Conservation (phyloP, 164 flowering plant species). For the Aristolochia fimbriata region DNA sequence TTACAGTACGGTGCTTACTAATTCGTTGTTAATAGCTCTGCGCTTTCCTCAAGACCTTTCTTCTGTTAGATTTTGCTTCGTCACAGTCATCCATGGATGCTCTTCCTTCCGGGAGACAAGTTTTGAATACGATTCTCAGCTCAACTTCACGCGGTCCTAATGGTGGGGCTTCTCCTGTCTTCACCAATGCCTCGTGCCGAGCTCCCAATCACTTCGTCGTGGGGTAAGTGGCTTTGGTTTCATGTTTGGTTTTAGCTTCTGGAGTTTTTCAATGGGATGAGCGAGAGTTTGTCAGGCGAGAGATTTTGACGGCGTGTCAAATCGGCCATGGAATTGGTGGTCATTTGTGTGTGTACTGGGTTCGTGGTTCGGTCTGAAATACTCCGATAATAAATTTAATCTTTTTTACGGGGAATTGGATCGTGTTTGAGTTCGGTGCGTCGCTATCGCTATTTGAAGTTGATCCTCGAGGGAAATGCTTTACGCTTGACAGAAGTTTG, state of each 20-base stretch:
- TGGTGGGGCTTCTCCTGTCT: not conserved
- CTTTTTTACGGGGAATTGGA: not conserved
- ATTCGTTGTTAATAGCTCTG: too few species aligned
- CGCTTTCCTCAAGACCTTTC: too few species aligned
- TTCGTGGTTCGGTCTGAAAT: not conserved
- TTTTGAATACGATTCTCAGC: constrained; percentile 5
- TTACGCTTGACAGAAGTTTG: too few species aligned
- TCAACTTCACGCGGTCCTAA: constrained; percentile 6
- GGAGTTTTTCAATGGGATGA: not conserved
- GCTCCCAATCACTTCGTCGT: constrained; percentile 6
- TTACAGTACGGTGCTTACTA: too few species aligned
- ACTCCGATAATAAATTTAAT: not conserved
- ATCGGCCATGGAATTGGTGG: too few species aligned
- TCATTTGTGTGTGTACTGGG: not conserved
- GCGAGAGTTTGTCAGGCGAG: not conserved
- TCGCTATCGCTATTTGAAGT: too few species aligned
- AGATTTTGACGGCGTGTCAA: not conserved
- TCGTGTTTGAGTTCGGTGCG: too few species aligned
- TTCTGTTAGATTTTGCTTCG: constrained; percentile 5
- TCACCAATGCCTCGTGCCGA: not conserved
- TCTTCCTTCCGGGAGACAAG: constrained; percentile 9
- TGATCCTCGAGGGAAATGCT: too few species aligned
- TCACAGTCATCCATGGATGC: constrained; percentile 15
- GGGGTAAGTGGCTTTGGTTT: not conserved
- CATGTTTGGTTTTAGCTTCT: not conserved